Evolutionary conservation across 2,329 filamentous ascomycete species (phyloP), one percentile per base, ranked within the genome.

Genomic region (Didymella lethalis): DNA sequence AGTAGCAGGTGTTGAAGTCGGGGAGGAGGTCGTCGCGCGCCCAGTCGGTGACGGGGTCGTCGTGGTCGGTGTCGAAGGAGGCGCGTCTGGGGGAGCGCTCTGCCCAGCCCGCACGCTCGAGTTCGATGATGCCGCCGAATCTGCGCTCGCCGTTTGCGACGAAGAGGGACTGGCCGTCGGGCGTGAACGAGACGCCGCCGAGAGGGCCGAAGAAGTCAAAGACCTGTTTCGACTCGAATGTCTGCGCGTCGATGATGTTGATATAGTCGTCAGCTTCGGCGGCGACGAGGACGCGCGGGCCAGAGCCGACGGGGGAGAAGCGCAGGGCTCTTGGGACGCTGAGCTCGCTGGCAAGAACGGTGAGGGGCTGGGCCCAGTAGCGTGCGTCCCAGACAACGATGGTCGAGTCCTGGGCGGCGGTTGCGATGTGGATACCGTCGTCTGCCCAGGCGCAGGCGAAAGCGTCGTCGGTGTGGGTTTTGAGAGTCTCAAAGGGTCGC

Each of bases 401-500:
- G 28, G 83, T 84, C 72, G 84, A 88, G 74, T 94, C 91, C 75
- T 94, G 90, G 61, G 89, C 89, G 23, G 88, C 90, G 0, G 91
- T 93, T 12, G 91, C 91, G 20, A 93, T 84, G 12, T 88, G 89
- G 79, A 88, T 87, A 31, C 90, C 90, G 71, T 93, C 88, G 52
- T 90, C 87, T 18, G 90, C 88, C 91, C 91, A 94, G 64, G 89
- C 90, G 68, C 89, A 92, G 1, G 90, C 87, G 68, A 93, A 94
- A 2, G 87, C 89, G 65, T 84, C 90, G 69, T 93, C 90, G 14
- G 81, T 81, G 69, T 92, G 90, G 2, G 88, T 88, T 4, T 79
- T 75, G 1, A 93, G 83, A 26, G 79, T 77, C 64, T 88, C 62
- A 84, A 82, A 54, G 80, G 80, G 59, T 83, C 78, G 78, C 14